These are phyloP conservation scores for Friedmanniomyces simplex DNA, from an alignment of 495 filamentous ascomycete genomes.

Conservation along the genomic window DNA sequence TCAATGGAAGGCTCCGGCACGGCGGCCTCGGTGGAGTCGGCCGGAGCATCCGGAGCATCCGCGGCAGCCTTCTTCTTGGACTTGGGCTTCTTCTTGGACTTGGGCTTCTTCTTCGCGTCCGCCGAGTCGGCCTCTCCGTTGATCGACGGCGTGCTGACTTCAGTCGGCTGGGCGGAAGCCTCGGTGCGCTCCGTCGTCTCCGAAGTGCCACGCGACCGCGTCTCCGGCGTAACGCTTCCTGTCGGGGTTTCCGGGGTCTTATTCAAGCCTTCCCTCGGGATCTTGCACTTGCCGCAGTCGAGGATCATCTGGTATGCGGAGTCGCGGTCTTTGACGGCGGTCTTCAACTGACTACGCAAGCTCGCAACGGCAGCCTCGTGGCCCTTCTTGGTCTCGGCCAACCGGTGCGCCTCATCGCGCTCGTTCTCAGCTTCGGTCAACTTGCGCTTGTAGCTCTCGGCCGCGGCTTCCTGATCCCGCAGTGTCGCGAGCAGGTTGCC, in stretches of 20 bases:
- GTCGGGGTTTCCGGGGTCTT: constrained; percentile 12
- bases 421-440: constrained; percentile 18
- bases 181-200: constrained; percentile 14
- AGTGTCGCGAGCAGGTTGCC: constrained; percentile 1
- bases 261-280: constrained; percentile 6
- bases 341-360: constrained; percentile 19
- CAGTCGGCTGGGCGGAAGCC: constrained; percentile 11
- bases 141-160: constrained; percentile 10
- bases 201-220: neutral
- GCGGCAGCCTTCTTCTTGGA: constrained; percentile 11
- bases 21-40: neutral
- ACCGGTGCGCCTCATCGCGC: constrained; percentile 17
- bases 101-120: constrained; percentile 24
- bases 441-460: constrained; percentile 11
- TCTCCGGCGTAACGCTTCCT: constrained; percentile 9
- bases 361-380: constrained; percentile 24
- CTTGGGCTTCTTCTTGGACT: constrained; percentile 22
- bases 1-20: neutral
- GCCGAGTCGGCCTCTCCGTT: constrained; percentile 5
- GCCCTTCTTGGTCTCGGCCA: constrained; percentile 25
- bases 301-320: constrained; percentile 19
- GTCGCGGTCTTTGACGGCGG: constrained; percentile 17
- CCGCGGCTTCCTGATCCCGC: constrained; percentile 17
- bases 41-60: neutral
- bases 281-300: constrained; percentile 15